phyloP scores from a whole-genome alignment of 768 basidiomycete genomes.

The Termitomyces sp. region DNA sequence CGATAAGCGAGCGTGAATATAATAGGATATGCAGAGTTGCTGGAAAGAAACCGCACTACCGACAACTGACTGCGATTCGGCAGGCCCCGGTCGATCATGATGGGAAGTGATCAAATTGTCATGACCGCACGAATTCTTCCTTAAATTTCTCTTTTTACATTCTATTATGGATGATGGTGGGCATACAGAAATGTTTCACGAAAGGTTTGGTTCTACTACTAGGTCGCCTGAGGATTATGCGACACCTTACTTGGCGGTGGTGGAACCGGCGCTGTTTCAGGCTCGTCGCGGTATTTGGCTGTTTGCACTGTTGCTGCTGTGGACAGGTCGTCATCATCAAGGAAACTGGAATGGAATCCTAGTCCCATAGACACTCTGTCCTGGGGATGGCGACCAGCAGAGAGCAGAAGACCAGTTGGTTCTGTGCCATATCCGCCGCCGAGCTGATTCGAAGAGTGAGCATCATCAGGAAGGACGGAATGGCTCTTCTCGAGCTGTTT shows the following conservation, averaged over 20 bases:
- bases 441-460: constrained; percentile 71
- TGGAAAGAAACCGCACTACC: background rate
- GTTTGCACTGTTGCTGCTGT: constrained; percentile 27
- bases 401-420: constrained; percentile 13
- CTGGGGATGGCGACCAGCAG: constrained; percentile 33
- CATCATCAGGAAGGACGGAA: constrained; percentile 57
- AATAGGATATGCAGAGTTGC: background rate
- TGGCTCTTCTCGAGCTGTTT: constrained; percentile 44
- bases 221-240: background rate
- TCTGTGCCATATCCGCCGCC: constrained; percentile 25
- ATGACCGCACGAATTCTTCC: background rate
- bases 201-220: background rate
- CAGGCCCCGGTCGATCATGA: background rate
- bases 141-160: background rate
- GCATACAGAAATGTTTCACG: background rate
- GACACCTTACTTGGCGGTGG: constrained; percentile 3
- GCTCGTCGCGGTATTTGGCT: constrained; percentile 51
- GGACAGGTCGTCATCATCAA: constrained; percentile 70
- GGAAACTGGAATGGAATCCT: constrained; percentile 75
- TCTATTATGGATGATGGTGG: background rate
- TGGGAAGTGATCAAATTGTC: too few species aligned
- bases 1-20: constrained; percentile 8
- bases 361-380: constrained; percentile 34
- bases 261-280: constrained; percentile 21
- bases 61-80: background rate